phyloP scores from a whole-genome alignment of 1,139 yeast species.

The Saccharomycopsis crataegensis region DNA sequence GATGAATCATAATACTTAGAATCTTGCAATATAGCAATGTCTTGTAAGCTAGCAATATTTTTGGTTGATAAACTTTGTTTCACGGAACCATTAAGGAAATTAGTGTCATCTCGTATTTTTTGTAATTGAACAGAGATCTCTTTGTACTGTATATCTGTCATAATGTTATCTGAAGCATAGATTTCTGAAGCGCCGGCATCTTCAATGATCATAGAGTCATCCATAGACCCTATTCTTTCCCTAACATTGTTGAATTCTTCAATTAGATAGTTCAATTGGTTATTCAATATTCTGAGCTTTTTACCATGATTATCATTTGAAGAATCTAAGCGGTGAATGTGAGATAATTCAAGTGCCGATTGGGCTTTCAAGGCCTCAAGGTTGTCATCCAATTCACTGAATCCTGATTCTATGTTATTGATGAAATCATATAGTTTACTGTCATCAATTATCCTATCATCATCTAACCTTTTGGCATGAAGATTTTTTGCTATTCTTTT shows the following conservation, averaged over 20 bases:
- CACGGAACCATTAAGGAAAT: background rate
- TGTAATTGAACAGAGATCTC: background rate
- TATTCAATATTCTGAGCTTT: conserved; percentile 1
- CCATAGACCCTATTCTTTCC: background rate
- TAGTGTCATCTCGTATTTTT: background rate
- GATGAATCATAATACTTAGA: background rate
- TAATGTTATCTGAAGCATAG: background rate
- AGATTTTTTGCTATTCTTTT: background rate
- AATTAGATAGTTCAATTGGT: conserved; percentile 3
- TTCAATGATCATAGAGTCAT: background rate
- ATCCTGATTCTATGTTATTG: background rate
- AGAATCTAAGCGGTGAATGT: background rate
- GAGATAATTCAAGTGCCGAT: background rate
- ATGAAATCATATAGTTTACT: background rate
- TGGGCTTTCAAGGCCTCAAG: background rate
- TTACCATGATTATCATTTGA: background rate
- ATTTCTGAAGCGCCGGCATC: conserved; percentile 1
- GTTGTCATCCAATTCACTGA: background rate
- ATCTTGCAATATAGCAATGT: background rate
- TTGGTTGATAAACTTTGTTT: background rate
- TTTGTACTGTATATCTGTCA: conserved; percentile 1
- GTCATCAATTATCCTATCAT: background rate
- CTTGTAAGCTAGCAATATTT: background rate
- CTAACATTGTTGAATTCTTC: conserved; percentile 5
- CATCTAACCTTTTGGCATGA: background rate